Percentiles rank a stretch among this genome's conserved stretches.
These are phyloP conservation scores for Penstemon newberryi DNA, from an alignment of 257 asterid species.

Conservation along the genomic window DNA sequence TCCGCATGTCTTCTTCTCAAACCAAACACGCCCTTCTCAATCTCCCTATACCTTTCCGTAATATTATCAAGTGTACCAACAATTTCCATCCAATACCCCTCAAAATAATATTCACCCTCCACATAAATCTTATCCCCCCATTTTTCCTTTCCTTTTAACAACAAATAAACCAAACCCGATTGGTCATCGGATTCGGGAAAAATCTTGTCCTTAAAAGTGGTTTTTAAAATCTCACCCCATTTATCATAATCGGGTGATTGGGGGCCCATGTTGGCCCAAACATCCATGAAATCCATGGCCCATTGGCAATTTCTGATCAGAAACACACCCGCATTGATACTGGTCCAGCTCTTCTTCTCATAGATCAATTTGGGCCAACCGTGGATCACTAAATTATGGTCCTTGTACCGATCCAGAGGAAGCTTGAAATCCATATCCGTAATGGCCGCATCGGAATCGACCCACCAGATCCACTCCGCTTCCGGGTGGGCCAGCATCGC, in stretches of 20 bases:
- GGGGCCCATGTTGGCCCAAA: constrained; percentile 95
- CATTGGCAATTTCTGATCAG: constrained; percentile 84
- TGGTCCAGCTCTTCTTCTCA: constrained; percentile 79
- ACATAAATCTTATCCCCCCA: constrained; percentile 72
- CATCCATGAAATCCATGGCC: constrained; percentile 81
- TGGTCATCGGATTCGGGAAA: constrained; percentile 89
- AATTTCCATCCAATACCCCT: constrained; percentile 93
- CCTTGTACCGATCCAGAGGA: constrained; percentile 67
- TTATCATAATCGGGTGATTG: constrained; percentile 63
- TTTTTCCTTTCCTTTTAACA: constrained; percentile 62
- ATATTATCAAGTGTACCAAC: constrained; percentile 60
- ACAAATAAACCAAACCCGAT: constrained; percentile 63
- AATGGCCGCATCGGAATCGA: constrained; percentile 92
- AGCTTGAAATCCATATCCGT: constrained; percentile 93
- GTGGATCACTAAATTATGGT: constrained; percentile 71
- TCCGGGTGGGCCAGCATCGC: constrained; percentile 97
- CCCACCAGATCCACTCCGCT: constrained; percentile 99
- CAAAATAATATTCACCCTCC: constrained; percentile 70
- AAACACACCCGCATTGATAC: constrained; percentile 95
- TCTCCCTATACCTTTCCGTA: constrained; percentile 42
- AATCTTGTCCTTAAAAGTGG: constrained; percentile 62
- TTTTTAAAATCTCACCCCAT: constrained; percentile 67
- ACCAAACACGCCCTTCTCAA: constrained; percentile 45
- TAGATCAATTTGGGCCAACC: constrained; percentile 70
- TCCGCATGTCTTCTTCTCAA: constrained; percentile 81